These are phyloP conservation scores for Rhizopogon hawkerae DNA, from an alignment of 1,284 basidiomycete species.

Conservation along the genomic window DNA sequence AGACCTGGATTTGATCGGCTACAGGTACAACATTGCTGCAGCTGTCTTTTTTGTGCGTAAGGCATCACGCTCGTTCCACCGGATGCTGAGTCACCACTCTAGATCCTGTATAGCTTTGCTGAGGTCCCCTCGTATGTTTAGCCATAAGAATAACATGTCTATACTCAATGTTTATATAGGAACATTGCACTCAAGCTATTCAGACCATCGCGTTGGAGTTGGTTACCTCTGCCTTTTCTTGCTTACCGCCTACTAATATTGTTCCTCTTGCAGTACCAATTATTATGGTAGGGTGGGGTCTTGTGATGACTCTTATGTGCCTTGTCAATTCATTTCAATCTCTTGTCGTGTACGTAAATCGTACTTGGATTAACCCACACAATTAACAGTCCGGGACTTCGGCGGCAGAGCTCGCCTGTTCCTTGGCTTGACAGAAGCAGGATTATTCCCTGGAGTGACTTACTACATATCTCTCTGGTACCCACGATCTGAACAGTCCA, in stretches of 20 bases:
- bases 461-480: conserved; percentile 54
- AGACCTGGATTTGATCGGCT: conserved; percentile 32
- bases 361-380: conserved; percentile 2
- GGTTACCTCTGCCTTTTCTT: conserved; percentile 8
- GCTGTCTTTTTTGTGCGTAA: conserved; percentile 41
- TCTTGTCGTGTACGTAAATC: conserved; percentile 20
- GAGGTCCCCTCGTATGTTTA: conserved; percentile 41
- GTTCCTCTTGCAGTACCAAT: conserved; percentile 29
- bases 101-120: conserved; percentile 39
- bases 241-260: conserved; percentile 6
- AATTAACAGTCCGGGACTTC: not conserved
- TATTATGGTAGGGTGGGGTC: conserved; percentile 45
- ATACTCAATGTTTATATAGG: conserved; percentile 18
- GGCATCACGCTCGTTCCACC: not conserved
- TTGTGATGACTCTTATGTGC: conserved; percentile 35
- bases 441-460: conserved; percentile 45
- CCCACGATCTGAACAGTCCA: conserved; percentile 39
- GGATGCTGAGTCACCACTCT: not conserved
- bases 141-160: not conserved
- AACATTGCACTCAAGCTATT: conserved; percentile 40
- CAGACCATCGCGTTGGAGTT: conserved; percentile 41
- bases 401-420: conserved; percentile 36
- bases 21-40: conserved; percentile 39
- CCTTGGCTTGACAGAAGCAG: conserved; percentile 47
- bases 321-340: conserved; percentile 28